Conservation (phyloP, 2,329 filamentous ascomycete genomes). For the Calonectria fujianensis region DNA sequence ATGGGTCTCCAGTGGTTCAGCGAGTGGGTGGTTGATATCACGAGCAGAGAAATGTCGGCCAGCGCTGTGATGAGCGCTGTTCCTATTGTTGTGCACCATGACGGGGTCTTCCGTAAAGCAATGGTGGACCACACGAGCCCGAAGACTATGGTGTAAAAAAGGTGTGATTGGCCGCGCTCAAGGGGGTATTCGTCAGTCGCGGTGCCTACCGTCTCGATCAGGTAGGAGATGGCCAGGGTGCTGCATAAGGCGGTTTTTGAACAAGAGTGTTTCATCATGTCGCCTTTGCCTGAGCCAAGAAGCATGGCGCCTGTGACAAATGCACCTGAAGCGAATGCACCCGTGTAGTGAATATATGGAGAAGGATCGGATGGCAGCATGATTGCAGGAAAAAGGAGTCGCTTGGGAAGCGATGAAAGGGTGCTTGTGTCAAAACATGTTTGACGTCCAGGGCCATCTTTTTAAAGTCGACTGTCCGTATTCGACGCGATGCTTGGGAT, state of each 20-base stretch:
- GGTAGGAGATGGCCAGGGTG: slow-evolving; percentile 31
- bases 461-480: not conserved
- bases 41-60: slow-evolving; percentile 42
- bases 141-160: slow-evolving; percentile 20
- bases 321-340: not conserved
- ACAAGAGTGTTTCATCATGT: not conserved
- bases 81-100: not conserved
- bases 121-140: slow-evolving; percentile 23
- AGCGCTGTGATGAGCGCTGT: slow-evolving; percentile 21
- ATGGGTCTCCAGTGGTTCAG: not conserved
- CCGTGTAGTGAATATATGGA: slow-evolving; percentile 44
- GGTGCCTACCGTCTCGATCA: not conserved
- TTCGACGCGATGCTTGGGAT: not conserved
- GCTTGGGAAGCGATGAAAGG: not conserved
- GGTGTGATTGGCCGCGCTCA: not conserved
- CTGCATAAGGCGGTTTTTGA: not conserved
- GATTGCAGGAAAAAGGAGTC: not conserved
- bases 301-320: slow-evolving; percentile 30
- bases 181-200: not conserved
- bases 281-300: not conserved
- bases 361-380: not conserved
- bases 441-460: not conserved
- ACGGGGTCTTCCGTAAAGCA: not conserved
- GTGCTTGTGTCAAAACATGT: not conserved
- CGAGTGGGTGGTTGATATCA: not conserved